phyloP scores from a whole-genome alignment of 1,284 basidiomycete genomes.

The Psilocybe mexicana region DNA sequence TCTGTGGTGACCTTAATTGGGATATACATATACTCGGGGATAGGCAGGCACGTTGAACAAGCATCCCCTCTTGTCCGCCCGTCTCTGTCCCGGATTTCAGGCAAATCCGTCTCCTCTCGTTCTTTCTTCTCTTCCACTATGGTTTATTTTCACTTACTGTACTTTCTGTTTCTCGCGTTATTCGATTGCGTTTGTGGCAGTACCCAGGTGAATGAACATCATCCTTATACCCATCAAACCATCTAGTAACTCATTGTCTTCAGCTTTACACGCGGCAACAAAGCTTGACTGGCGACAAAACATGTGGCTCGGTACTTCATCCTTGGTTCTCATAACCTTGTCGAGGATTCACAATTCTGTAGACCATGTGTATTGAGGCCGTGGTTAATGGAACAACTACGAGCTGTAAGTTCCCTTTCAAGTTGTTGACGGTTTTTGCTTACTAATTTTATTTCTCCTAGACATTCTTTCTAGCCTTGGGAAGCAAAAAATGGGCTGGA shows the following conservation, averaged over 20 bases:
- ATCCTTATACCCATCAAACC: neutral
- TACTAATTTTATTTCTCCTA: constrained; percentile 17
- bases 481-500: constrained; percentile 47
- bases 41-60: neutral
- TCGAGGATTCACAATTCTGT: neutral
- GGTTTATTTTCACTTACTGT: constrained; percentile 6
- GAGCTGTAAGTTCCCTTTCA: constrained; percentile 37
- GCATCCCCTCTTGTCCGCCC: neutral
- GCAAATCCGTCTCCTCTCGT: neutral
- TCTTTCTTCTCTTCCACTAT: constrained; percentile 5
- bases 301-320: constrained; percentile 26
- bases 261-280: constrained; percentile 3
- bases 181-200: neutral
- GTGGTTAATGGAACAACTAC: constrained; percentile 44
- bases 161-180: constrained; percentile 6
- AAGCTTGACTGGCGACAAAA: constrained; percentile 24
- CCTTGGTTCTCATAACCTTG: neutral
- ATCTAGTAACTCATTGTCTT: neutral
- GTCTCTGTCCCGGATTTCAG: neutral
- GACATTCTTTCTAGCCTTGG: constrained; percentile 43
- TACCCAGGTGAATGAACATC: neutral
- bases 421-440: neutral
- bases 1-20: neutral
- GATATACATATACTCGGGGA: neutral
- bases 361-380: constrained; percentile 48